phyloP scores from a whole-genome alignment of 495 filamentous ascomycete species.

The Penicillium coffeae region DNA sequence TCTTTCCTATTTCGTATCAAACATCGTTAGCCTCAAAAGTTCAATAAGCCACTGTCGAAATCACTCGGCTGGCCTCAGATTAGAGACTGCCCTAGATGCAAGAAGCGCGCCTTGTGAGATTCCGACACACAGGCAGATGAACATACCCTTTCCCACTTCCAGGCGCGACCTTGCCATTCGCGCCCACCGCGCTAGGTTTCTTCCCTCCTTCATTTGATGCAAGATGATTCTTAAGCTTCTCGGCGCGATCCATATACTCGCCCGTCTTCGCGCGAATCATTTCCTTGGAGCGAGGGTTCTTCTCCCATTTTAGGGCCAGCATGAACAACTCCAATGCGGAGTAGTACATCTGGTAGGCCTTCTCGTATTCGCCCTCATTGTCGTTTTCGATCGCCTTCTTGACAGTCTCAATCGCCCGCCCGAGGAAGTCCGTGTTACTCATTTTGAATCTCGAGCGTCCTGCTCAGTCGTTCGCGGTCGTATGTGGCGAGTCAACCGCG shows the following conservation, averaged over 20 bases:
- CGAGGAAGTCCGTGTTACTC: conserved; percentile 97
- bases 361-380: conserved; percentile 92
- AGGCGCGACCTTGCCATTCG: conserved; percentile 72
- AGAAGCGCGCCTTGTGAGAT: too few relatives aligned
- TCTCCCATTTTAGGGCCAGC: conserved; percentile 97
- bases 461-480: conserved; percentile 10
- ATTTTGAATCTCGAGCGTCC: conserved; percentile 46
- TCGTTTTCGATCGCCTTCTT: conserved; percentile 97
- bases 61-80: too few relatives aligned
- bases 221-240: conserved; percentile 92
- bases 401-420: conserved; percentile 89
- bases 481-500: conserved; percentile 19
- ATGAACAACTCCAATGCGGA: conserved; percentile 91
- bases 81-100: too few relatives aligned
- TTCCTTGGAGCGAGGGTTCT: conserved; percentile 91
- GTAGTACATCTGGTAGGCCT: conserved; percentile 94
- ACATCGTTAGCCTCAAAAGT: conserved; percentile 7
- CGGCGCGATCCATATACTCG: conserved; percentile 97
- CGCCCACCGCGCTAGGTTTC: conserved; percentile 77
- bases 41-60: neutral
- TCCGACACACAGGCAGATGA: too few relatives aligned
- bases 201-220: conserved; percentile 69
- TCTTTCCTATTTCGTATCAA: conserved; percentile 37
- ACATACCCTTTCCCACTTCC: conserved; percentile 65
- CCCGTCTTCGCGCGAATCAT: conserved; percentile 90